Percentiles rank a stretch among this genome's conserved stretches.
phyloP scores from a whole-genome alignment of 2,329 filamentous ascomycete genomes.

The Colletotrichum tabaci region DNA sequence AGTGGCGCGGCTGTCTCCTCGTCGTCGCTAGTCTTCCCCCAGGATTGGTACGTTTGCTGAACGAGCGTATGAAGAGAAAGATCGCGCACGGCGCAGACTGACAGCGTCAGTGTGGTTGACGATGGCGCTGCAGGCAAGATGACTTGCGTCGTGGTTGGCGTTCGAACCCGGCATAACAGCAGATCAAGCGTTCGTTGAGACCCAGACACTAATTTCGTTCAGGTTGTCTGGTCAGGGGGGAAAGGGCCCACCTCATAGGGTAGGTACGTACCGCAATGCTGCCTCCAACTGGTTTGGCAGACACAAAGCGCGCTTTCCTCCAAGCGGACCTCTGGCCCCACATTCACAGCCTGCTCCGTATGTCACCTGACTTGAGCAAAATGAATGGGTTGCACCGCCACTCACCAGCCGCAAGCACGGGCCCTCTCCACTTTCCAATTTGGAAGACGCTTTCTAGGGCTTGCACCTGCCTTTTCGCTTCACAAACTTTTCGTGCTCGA shows the following conservation, averaged over 20 bases:
- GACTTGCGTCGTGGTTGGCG: slow-evolving; percentile 24
- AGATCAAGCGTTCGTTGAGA: slow-evolving; percentile 34
- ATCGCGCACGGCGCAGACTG: slow-evolving; percentile 41
- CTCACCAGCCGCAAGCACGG: slow-evolving; percentile 17
- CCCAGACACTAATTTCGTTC: slow-evolving; percentile 41
- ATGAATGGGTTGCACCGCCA: neutral
- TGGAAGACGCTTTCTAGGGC: slow-evolving; percentile 23
- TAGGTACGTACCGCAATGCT: slow-evolving; percentile 27
- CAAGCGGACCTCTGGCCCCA: neutral
- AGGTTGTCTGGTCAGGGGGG: slow-evolving; percentile 39
- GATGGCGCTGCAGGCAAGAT: slow-evolving; percentile 37
- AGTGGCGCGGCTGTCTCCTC: slow-evolving; percentile 17
- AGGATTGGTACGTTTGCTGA: slow-evolving; percentile 22
- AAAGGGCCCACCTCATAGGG: slow-evolving; percentile 12
- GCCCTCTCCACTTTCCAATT: neutral
- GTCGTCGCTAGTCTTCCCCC: slow-evolving; percentile 23
- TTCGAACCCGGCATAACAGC: slow-evolving; percentile 32
- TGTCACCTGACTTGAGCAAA: neutral
- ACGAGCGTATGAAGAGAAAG: slow-evolving; percentile 40
- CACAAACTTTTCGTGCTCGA: slow-evolving; percentile 37
- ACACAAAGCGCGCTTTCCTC: neutral
- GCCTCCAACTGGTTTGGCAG: neutral
- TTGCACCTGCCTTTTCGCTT: slow-evolving; percentile 38
- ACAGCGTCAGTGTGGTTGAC: slow-evolving; percentile 41
- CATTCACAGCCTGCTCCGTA: neutral